Evolutionary conservation across 1,139 yeast genomes (phyloP), one percentile per base, ranked within the genome.

Genomic region (Yamadazyma dushanensis): DNA sequence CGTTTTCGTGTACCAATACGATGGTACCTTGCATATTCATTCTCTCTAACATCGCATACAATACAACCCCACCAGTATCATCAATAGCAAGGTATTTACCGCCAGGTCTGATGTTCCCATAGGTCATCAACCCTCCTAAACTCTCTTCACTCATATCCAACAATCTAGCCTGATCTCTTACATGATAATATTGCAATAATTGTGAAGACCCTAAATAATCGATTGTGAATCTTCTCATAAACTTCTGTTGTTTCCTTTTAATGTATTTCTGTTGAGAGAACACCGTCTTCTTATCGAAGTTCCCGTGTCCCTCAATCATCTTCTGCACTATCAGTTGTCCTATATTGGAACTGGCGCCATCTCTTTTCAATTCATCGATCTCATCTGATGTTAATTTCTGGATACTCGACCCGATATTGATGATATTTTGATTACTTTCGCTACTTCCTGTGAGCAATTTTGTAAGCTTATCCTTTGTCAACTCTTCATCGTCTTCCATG

Each of bases 181-280:
- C 95, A 30, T 78, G 63, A 50, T 83, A 82, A 52, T 80, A 84
- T 39, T 85, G 83, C 32, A 90, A 61, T 45, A 92, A 66, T 46
- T 80, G 83, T n/a, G 85, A 76, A 10, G 88, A 67, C n/a, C 90
- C 83, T 36, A 92, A 66, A 44, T 82, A 79, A 43, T 86, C 87
- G 15, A 94, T 80, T 1, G 90, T 83, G 61, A 92, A 92, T 49
- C 89, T 73, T 53, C 95, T 78, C 44, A 87, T 72, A 55, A 87
- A 92, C 66, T 94, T 94, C 56, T 84, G 90, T 59, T 88, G 95
- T 61, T 92, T 92, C 50, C 98, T 78, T 50, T 84, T 83, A 49
- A 90, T 64, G 57, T 92, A 92, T 61, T 92, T 92, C 50, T 87
- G 96, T 57, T 92, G 96, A 3, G 97, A 87, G 53, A 76, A 88